Evolutionary conservation across 2,329 filamentous ascomycete genomes (phyloP).

Genomic region (Dothidotthia symphoricarpi): DNA sequence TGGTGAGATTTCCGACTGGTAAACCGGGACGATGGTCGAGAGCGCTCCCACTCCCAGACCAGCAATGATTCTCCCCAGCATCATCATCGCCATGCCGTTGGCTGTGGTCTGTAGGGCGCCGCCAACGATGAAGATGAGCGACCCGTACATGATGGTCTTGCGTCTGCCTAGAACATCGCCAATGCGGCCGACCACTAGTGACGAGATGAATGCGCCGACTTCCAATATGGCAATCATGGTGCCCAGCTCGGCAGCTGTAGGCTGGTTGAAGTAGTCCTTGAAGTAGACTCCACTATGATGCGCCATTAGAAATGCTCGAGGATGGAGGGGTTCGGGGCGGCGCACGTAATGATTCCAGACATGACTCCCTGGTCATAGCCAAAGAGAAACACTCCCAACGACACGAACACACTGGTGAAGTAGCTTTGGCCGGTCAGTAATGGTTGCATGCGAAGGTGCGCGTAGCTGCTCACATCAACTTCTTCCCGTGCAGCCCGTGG

Average conservation of each 20-base stretch:
- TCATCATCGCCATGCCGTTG: slow-evolving; percentile 84
- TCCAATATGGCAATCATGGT: slow-evolving; percentile 98
- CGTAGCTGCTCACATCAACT: slow-evolving; percentile 68
- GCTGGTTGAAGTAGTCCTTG: slow-evolving; percentile 87
- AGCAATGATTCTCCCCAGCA: slow-evolving; percentile 52
- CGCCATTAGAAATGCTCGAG: slow-evolving; percentile 28
- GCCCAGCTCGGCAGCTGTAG: slow-evolving; percentile 80
- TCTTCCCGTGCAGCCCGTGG: slow-evolving; percentile 92
- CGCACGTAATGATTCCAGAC: slow-evolving; percentile 72
- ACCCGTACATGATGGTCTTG: slow-evolving; percentile 89
- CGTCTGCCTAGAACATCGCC: slow-evolving; percentile 89
- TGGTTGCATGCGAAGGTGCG: not conserved
- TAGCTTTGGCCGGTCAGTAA: slow-evolving; percentile 60
- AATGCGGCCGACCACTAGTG: slow-evolving; percentile 78
- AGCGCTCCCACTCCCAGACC: slow-evolving; percentile 53
- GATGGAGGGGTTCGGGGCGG: slow-evolving; percentile 19
- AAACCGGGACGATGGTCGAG: slow-evolving; percentile 54
- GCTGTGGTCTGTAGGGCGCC: slow-evolving; percentile 83
- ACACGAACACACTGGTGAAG: slow-evolving; percentile 90
- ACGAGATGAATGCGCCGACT: slow-evolving; percentile 87
- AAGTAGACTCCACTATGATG: slow-evolving; percentile 74
- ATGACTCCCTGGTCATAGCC: slow-evolving; percentile 90
- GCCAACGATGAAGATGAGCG: slow-evolving; percentile 79
- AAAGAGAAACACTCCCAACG: slow-evolving; percentile 82
- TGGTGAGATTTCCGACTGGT: slow-evolving; percentile 66